Evolutionary conservation across 1,284 basidiomycete genomes (phyloP), one percentile per base, ranked within the genome.

Genomic region (Ganoderma resinaceum): DNA sequence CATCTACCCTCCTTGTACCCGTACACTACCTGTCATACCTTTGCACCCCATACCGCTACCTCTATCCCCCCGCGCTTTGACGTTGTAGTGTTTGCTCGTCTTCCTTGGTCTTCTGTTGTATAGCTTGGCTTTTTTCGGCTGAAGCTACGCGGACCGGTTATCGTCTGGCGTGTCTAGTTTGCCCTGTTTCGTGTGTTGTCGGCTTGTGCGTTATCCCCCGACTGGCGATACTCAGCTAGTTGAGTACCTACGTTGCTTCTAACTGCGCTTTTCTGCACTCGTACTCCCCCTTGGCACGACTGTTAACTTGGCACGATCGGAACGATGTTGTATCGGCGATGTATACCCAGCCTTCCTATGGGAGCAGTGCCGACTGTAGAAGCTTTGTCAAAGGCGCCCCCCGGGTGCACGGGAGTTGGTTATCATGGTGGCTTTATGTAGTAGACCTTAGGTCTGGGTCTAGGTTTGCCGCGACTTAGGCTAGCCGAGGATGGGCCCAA

Each of bases 1-100:
- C 35, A 8, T 67, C 69, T 66, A 71, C 72, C 59, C 42, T 70
- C 71, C 55, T 72, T 72, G 29, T 35, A 60, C 58, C 20, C 65
- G 55, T 65, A 66, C 69, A 62, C 67, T 70, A 70, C 69, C 42
- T 42, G 57, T 23, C 42, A 38, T 26, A 59, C 60, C 53, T 33
- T 29, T 58, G 33, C 23, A 23, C 37, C 49, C 58, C 46, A 57
- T 62, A 60, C 57, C 57, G 57, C 53, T 58, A 49, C 58, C 33
- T 63, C 37, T 70, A 68, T 57, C 42, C 31, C 49, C 42, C 60
- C 57, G 35, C 60, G 62, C 31, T 49, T 23, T 57, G 66, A 53
- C 61, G 23, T 57, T 72, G 65, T 67, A 72, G 23, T 66, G 55
- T 55, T 68, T 62, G 57, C 70, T 68, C 69, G 66, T 70, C 52